Base-by-base conservation (phyloP, 306 rosid genomes). In the Pterocarpus macrocarpus region DNA sequence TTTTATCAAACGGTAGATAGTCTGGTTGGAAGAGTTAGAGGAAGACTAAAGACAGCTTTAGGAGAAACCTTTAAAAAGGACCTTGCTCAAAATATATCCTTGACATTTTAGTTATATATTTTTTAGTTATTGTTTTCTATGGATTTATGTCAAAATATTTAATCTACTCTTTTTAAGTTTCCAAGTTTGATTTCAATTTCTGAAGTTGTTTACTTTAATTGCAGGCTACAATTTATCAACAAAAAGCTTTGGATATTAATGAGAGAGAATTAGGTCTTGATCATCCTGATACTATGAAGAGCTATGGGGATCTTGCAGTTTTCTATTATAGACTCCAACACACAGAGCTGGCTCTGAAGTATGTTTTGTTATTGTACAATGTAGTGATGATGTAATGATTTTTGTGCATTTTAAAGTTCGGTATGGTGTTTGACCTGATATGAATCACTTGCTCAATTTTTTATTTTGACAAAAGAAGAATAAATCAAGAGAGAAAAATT, bases 211-310 rank as follows among this genome's bases (percentile, higher is more conserved):
- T 81, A 28, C 76, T 74, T 71, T 47, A 55, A 76, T 90, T 76
- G 45, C 87, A 95, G 99, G 99, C 99, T 55, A 95, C 99, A 77
- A 92, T 92, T 72, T 96, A 96, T 87, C 99, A 96, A 83, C 99
- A 96, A 85, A 96, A 96, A 76, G 98, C 99, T 72, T 71, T 96
- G 87, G 98, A 96, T 89, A 96, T 96, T 82, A 96, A 93, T 69
- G 99, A 96, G 90, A 90, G 98, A 87, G 99, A 96, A 81, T 79
- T 96, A 63, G 99, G 99, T 81, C 88, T 96, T 88, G 99, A 96
- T 81, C 99, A 96, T 87, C 99, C 98, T 73, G 99, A 96, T 88
- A 96, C 99, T 41, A 96, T 96, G 99, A 96, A 96, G 90, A 96
- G 99, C 83, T 96, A 96, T 80, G 98, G 99, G 69, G 99, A 96